Evolutionary conservation across 75 land plant genomes (phyloP).

Genomic region (Sequoiadendron giganteum): DNA sequence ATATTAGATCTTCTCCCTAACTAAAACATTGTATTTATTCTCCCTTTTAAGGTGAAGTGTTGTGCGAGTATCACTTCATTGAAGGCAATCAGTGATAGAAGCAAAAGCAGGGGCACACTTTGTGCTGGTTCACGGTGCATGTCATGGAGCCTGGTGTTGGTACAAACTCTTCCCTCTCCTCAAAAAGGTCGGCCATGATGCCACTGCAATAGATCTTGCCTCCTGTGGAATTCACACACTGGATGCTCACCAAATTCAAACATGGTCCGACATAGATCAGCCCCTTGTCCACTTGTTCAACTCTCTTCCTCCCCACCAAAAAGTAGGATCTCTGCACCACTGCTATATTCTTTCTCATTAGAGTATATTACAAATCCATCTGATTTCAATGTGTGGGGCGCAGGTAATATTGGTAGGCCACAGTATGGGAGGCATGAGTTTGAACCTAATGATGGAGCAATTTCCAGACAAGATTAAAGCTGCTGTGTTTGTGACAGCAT

Average conservation of each 20-base stretch:
- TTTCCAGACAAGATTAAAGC: constrained; percentile 35
- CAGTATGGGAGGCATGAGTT: constrained; percentile 36
- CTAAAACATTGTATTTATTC: no score
- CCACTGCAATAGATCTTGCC: constrained; percentile 44
- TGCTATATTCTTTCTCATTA: constrained; percentile 28
- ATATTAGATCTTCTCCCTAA: no score
- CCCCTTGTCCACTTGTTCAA: constrained; percentile 41
- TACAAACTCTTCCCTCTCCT: constrained; percentile 36
- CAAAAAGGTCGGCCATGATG: constrained; percentile 32
- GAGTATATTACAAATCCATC: neutral
- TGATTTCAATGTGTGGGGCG: neutral
- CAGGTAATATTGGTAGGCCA: constrained; percentile 47
- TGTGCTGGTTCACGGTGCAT: constrained; percentile 58
- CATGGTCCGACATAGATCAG: constrained; percentile 31
- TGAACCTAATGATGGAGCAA: constrained; percentile 42
- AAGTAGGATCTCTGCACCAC: constrained; percentile 51
- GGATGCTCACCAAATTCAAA: constrained; percentile 23
- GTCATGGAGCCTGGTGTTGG: constrained; percentile 63
- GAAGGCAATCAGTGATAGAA: neutral
- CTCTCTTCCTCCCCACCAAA: constrained; percentile 28
- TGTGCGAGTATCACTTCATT: no score
- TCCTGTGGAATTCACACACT: constrained; percentile 21
- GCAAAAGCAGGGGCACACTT: constrained; percentile 18
- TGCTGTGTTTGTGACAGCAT: constrained; percentile 42
- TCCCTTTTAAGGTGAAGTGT: no score